A percentile compares a stretch with the other conserved stretches of the same genome.
These are phyloP conservation scores for Fusarium chuoi DNA, from an alignment of 2,329 filamentous ascomycete species.

Conservation along the genomic window DNA sequence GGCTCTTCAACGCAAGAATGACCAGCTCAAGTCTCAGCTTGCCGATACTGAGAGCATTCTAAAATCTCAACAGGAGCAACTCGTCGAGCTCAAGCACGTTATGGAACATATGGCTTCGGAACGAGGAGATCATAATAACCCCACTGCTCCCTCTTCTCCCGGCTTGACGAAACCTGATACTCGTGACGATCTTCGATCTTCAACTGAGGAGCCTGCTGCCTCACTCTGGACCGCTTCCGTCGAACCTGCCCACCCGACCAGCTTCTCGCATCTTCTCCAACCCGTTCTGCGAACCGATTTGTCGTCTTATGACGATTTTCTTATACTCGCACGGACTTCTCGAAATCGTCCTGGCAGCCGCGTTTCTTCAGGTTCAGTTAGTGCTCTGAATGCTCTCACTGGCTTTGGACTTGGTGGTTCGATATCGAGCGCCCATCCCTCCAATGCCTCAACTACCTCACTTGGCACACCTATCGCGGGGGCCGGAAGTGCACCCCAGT, in stretches of 20 bases:
- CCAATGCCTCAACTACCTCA: slow-evolving; percentile 70
- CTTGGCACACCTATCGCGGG: slow-evolving; percentile 61
- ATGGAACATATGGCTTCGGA: slow-evolving; percentile 87
- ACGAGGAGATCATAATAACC: slow-evolving; percentile 75
- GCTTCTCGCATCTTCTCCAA: slow-evolving; percentile 84
- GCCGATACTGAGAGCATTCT: slow-evolving; percentile 87
- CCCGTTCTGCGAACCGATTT: slow-evolving; percentile 87
- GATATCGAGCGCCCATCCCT: slow-evolving; percentile 59
- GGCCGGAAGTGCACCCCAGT: slow-evolving; percentile 65
- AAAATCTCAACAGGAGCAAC: slow-evolving; percentile 90
- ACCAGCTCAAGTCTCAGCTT: slow-evolving; percentile 86
- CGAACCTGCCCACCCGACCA: slow-evolving; percentile 68
- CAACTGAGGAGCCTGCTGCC: slow-evolving; percentile 48
- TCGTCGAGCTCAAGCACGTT: slow-evolving; percentile 88
- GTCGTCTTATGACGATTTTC: slow-evolving; percentile 85
- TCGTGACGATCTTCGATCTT: slow-evolving; percentile 56
- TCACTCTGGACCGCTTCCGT: slow-evolving; percentile 47
- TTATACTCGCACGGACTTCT: slow-evolving; percentile 76
- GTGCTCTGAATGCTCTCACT: slow-evolving; percentile 59
- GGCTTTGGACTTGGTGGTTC: slow-evolving; percentile 58
- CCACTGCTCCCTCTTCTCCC: slow-evolving; percentile 86
- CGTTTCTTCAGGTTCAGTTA: slow-evolving; percentile 74
- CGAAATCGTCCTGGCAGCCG: slow-evolving; percentile 71
- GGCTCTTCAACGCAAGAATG: slow-evolving; percentile 82
- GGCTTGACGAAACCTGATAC: slow-evolving; percentile 75